Evolutionary conservation across 352 stramenopile species (phyloP), one percentile per base, ranked within the genome.

Genomic region (Thraustochytrium sp.): DNA sequence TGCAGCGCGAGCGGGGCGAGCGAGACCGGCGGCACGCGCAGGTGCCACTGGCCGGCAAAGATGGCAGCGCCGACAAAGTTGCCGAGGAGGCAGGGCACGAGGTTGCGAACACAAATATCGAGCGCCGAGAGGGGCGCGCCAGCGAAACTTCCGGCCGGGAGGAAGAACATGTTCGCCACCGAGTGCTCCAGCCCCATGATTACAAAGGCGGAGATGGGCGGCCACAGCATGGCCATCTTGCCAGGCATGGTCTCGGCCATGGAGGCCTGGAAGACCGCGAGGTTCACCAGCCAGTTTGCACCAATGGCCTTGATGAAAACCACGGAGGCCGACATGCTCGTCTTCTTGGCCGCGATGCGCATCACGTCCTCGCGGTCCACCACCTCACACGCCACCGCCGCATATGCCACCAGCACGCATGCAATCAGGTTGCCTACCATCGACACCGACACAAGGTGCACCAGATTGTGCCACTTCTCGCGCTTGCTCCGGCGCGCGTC

Each of bases 251-350:
- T 75, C n/a, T 82, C 78, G 34, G 75, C 59, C 31, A 73, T 62
- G 26, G 55, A 51, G 23, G 80, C 44, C 63, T 87, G 56, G 26
- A 86, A 86, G 26, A 88, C 75, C 16, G 84, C 86, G 23, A 88
- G 49, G 68, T 84, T 84, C 48, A 88, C 86, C 59, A 88, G 76
- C 86, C 86, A 88, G 63, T 88, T 88, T 46, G 84, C 85, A 2
- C 85, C 56, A 5, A 87, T 62, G 59, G 75, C 84, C 74, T 87
- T 86, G 40, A 87, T 44, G 1, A 88, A 46, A 36, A 72, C 48
- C 16, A 36, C 49, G 21, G 16, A 23, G 26, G 49, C 51, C 38
- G 23, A 26, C 59, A 82, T 85, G 85, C 34, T 29, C 55, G 29
- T 84, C 64, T 55, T 84, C 54, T n/a, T 51, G 73, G 21, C 34